Conservation (phyloP, 1,139 yeast genomes). For the Candida tropicalis region DNA sequence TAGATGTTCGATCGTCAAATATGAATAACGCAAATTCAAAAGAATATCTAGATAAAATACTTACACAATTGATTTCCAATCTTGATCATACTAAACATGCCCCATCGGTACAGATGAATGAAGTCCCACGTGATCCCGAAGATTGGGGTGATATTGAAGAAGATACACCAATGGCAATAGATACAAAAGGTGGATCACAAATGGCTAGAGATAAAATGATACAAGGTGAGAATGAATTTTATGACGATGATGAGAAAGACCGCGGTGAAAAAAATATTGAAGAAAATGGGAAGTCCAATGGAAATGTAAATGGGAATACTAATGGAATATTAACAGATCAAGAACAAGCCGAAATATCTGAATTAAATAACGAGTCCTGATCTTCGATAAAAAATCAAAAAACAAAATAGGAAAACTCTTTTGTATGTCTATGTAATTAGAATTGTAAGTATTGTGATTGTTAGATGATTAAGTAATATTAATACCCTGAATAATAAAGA, state of each 20-base stretch:
- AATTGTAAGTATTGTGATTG: too few relatives aligned
- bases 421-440: too few relatives aligned
- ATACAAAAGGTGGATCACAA: constrained; percentile 90
- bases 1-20: constrained; percentile 92
- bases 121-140: constrained; percentile 83
- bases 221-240: constrained; percentile 68
- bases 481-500: too few relatives aligned
- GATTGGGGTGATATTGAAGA: constrained; percentile 82
- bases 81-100: constrained; percentile 90
- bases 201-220: constrained; percentile 75
- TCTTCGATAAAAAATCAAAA: too few relatives aligned
- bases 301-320: constrained; percentile 5
- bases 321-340: constrained; percentile 30
- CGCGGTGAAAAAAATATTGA: constrained; percentile 40
- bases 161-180: constrained; percentile 72
- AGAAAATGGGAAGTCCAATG: constrained; percentile 8
- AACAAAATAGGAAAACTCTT: too few relatives aligned
- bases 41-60: constrained; percentile 84
- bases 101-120: constrained; percentile 92
- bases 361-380: constrained; percentile 26
- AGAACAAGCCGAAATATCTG: constrained; percentile 42
- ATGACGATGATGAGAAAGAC: constrained; percentile 61
- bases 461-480: too few relatives aligned
- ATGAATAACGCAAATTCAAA: constrained; percentile 97
- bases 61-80: constrained; percentile 75